Base-by-base conservation (phyloP, 257 asterid species). In the Dorcoceras hygrometricum region DNA sequence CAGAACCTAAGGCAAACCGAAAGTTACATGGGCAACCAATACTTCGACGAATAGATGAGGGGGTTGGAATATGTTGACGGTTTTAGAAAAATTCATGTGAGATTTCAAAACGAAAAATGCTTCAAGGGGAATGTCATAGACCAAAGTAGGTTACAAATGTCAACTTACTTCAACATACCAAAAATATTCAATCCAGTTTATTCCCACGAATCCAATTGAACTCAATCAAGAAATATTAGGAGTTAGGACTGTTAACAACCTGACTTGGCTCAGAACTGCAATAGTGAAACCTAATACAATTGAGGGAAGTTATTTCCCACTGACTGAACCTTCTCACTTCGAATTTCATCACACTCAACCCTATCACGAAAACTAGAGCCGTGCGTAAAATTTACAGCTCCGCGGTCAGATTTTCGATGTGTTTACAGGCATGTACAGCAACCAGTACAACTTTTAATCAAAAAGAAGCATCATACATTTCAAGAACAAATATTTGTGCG, bases 171-270 rank as follows among this genome's bases (percentile, higher is more conserved):
- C 19, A 43, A 43, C 12, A 43, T 39, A 39, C 5, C 6, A 43
- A 43, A 39, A 43, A 31, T 6, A 27, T 51, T 59, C 4, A 43
- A 9, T 56, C 24, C 22, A 62, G 54, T 46, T 20, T 39, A 29
- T 5, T 28, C 26, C 53, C 57, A 6, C 19, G 6, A 39, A 73
- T 53, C 75, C 28, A 62, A 57, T 27, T 43, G 51, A 43, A 43
- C 51, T 43, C 51, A 4, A 43, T 43, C 51, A 32, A 20, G 26
- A 23, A 32, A 25, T 4, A 36, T 32, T 31, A 2, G 20, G 10
- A 27, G 11, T 32, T 31, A 2, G 20, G 10, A 27, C 26, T 32
- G 48, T 26, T 9, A 10, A 58, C 20, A 65, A 11, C 58, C 31
- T 6, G 57, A 24, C 14, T 22, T 25, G 48, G 10, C 63, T 43